Evolutionary conservation across 352 stramenopile genomes (phyloP).

Genomic region (Phytopythium chamaehyphon): DNA sequence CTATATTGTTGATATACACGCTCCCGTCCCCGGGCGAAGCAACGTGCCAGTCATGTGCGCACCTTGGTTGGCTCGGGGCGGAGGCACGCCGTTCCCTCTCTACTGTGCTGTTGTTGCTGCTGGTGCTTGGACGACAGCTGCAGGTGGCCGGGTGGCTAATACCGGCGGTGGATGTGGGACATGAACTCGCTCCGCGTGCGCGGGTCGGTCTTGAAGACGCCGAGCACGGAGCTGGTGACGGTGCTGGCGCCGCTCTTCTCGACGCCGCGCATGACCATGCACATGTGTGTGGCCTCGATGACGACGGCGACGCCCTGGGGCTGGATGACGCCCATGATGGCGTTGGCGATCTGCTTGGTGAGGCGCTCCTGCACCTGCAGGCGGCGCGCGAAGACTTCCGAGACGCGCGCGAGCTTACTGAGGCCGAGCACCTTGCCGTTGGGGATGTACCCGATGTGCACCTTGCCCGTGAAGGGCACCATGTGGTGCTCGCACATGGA

Average conservation of each 20-base stretch:
- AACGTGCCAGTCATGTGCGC: constrained; percentile 16
- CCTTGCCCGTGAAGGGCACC: constrained; percentile 98
- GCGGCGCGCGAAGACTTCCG: constrained; percentile 95
- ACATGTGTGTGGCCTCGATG: constrained; percentile 99
- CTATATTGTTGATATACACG: constrained; percentile 16
- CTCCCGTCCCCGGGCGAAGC: constrained; percentile 30
- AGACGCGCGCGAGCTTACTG: constrained; percentile 98
- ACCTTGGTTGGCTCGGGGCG: constrained; percentile 33
- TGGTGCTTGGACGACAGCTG: not conserved
- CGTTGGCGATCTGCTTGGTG: constrained; percentile 98
- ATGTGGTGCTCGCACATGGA: constrained; percentile 99
- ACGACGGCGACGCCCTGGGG: constrained; percentile 98
- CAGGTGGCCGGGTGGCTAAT: not conserved
- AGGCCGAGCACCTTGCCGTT: constrained; percentile 96
- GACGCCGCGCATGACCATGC: constrained; percentile 99
- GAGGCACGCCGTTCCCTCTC: constrained; percentile 35
- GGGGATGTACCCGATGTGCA: constrained; percentile 94
- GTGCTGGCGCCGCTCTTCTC: constrained; percentile 97
- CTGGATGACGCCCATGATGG: constrained; percentile 95
- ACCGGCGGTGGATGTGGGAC: constrained; percentile 81
- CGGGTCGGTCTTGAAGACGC: constrained; percentile 95
- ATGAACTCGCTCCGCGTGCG: constrained; percentile 87
- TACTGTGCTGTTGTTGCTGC: not conserved
- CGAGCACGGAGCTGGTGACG: constrained; percentile 95
- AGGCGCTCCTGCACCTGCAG: constrained; percentile 99